These are phyloP conservation scores for Golubevia sp. DNA, from an alignment of 1,284 basidiomycete genomes.

Conservation along the genomic window DNA sequence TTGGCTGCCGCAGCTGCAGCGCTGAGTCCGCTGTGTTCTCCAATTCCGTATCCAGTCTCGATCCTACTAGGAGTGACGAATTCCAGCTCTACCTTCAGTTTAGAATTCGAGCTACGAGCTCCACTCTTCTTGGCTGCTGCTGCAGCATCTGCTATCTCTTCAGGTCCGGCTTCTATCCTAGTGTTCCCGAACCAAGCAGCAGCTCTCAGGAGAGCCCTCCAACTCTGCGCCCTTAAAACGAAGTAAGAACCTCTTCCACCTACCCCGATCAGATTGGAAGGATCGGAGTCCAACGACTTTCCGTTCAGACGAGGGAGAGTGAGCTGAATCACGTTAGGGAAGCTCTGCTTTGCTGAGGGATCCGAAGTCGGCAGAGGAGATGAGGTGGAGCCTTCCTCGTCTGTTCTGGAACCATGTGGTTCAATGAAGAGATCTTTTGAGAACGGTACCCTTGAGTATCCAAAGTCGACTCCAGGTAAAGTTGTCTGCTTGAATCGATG, in stretches of 20 bases:
- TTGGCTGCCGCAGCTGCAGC: neutral
- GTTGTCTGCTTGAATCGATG: conserved; percentile 6
- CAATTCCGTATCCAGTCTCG: conserved; percentile 15
- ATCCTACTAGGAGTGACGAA: conserved; percentile 27
- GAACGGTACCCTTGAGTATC: conserved; percentile 28
- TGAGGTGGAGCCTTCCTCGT: conserved; percentile 8
- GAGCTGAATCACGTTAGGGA: conserved; percentile 24
- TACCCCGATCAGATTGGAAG: neutral
- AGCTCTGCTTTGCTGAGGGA: conserved; percentile 13
- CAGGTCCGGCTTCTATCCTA: conserved; percentile 27
- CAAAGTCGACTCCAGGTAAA: conserved; percentile 29
- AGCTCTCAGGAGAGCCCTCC: conserved; percentile 38
- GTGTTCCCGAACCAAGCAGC: conserved; percentile 48
- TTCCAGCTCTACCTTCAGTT: conserved; percentile 29
- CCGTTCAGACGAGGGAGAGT: neutral
- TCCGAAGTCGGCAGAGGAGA: neutral
- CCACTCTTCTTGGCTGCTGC: neutral
- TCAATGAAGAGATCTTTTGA: conserved; percentile 3
- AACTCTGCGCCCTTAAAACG: conserved; percentile 31
- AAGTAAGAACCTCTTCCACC: conserved; percentile 15
- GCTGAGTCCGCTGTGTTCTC: conserved; percentile 14
- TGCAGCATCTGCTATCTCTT: conserved; percentile 24
- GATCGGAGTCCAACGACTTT: neutral
- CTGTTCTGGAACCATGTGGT: conserved; percentile 17
- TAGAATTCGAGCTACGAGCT: neutral